Evolutionary conservation across 192 early-diverging fungal species (phyloP).

Genomic region (Gryganskiella cystojenkinii): DNA sequence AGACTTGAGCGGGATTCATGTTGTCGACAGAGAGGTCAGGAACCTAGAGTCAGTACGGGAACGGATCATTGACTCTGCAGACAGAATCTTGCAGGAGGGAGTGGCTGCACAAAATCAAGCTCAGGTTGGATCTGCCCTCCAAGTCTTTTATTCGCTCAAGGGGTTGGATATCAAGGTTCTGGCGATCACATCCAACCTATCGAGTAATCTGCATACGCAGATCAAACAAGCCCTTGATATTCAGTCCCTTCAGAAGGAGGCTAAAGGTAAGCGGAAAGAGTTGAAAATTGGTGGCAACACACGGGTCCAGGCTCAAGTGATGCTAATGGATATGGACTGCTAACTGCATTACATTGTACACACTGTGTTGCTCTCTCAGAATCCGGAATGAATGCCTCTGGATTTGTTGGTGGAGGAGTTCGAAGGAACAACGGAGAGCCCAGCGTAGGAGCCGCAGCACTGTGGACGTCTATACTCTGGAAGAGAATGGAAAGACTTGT

Average conservation of each 20-base stretch:
- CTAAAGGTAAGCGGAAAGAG: constrained; percentile 48
- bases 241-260: constrained; percentile 60
- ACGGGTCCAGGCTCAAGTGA: neutral
- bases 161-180: constrained; percentile 56
- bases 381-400: constrained; percentile 31
- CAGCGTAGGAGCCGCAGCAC: constrained; percentile 49
- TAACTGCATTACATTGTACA: neutral
- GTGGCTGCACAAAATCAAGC: constrained; percentile 57
- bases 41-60: constrained; percentile 57
- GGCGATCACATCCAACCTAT: constrained; percentile 47
- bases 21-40: constrained; percentile 65
- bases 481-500: constrained; percentile 63
- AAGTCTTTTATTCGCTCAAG: constrained; percentile 64
- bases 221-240: constrained; percentile 63
- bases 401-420: constrained; percentile 49
- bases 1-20: constrained; percentile 73
- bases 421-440: constrained; percentile 65
- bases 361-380: constrained; percentile 21
- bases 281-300: neutral
- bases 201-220: constrained; percentile 49
- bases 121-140: constrained; percentile 62
- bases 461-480: constrained; percentile 63
- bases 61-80: constrained; percentile 59
- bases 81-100: constrained; percentile 61
- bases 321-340: neutral